A percentile compares a stretch with the other conserved stretches of the same genome.
These are phyloP conservation scores for Clarireedia hainanense DNA, from an alignment of 2,329 filamentous ascomycete genomes.

Conservation along the genomic window DNA sequence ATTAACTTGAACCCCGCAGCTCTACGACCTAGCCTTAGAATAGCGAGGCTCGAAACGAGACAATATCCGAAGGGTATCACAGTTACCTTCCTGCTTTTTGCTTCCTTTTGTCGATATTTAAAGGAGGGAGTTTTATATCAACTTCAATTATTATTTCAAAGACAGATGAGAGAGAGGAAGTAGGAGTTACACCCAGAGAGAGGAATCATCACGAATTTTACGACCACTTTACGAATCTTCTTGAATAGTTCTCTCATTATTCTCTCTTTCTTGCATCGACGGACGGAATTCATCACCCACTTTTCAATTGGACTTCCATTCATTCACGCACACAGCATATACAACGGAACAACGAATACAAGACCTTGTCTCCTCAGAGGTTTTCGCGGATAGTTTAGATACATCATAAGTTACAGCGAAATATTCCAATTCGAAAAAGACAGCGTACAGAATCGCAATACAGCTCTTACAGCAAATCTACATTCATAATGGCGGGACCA, in stretches of 20 bases:
- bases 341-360: neutral
- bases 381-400: neutral
- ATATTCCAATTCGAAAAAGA: neutral
- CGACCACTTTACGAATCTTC: slow-evolving; percentile 29
- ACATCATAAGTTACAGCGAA: neutral
- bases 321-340: neutral
- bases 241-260: slow-evolving; percentile 15
- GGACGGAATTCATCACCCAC: neutral
- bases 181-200: too few relatives aligned
- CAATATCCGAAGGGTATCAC: neutral
- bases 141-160: too few relatives aligned
- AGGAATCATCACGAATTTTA: slow-evolving; percentile 21
- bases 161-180: too few relatives aligned
- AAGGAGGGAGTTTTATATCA: neutral
- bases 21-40: neutral
- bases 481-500: slow-evolving; percentile 22
- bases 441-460: neutral
- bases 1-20: neutral
- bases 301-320: neutral
- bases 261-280: slow-evolving; percentile 1
- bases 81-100: neutral
- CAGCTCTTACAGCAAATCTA: neutral
- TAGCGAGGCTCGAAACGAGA: neutral
- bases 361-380: neutral
- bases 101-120: neutral